phyloP scores from a whole-genome alignment of 345 rosid species.

The Salix caprea region DNA sequence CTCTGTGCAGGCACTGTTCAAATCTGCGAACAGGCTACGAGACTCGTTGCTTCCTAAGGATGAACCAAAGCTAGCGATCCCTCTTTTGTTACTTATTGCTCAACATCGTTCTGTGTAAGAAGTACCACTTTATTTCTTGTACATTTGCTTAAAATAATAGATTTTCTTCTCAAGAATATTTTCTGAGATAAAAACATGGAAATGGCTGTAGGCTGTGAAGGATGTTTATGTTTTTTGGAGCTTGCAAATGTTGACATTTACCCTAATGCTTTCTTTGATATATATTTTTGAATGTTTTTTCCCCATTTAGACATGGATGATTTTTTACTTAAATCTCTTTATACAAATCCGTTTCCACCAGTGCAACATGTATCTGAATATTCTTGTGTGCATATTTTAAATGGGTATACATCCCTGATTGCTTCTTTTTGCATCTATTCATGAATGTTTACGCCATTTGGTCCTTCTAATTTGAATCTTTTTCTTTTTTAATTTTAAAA shows the following conservation, averaged over 20 bases:
- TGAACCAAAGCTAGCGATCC: conserved; percentile 88
- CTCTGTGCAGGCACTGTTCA: conserved; percentile 72
- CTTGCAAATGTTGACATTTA: neutral
- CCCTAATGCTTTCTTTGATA: neutral
- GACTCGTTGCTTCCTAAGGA: conserved; percentile 93
- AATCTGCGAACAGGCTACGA: conserved; percentile 85
- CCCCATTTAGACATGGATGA: neutral
- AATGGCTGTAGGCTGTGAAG: neutral
- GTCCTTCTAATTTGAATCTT: neutral
- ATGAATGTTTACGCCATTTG: neutral
- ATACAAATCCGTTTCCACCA: neutral
- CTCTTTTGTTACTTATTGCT: conserved; percentile 84
- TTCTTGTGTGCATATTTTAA: neutral
- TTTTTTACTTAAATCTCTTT: neutral
- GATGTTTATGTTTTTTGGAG: neutral
- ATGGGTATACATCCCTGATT: neutral
- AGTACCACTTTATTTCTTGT: conserved; percentile 3
- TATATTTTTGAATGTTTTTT: neutral
- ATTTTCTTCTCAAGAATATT: neutral
- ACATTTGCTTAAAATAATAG: neutral
- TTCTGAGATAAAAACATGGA: neutral
- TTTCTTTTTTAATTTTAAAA: neutral
- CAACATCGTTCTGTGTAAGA: conserved; percentile 97
- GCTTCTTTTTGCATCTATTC: neutral
- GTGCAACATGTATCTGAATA: neutral